Base-by-base conservation (phyloP, 2,329 filamentous ascomycete genomes). In the Talaromyces sp. region DNA sequence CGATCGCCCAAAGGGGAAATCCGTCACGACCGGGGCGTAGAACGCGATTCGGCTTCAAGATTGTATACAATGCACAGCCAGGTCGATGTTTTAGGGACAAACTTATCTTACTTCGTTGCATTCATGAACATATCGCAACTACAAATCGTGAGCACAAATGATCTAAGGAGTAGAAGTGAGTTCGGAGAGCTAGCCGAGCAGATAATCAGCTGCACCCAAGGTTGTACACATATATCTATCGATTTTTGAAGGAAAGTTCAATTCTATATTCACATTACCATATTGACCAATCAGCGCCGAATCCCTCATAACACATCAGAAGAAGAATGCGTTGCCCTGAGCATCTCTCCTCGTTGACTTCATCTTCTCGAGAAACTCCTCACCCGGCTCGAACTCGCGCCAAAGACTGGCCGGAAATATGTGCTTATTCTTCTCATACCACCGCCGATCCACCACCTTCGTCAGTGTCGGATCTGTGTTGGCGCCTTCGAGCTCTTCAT, bases 391-490 rank as follows among this genome's bases (percentile, higher is more conserved):
- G 76, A 96, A 99, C 68, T 96, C 91, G 71, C 93, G 92, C 95
- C 95, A 99, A 56, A 94, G 86, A 75, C 92, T 98, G 22, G 94
- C 94, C 0, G 95, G 95, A 76, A 94, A 99, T 65, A 99, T 98
- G 77, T 99, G 95, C 79, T 98, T 99, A 76, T 98, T 97, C 73
- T 89, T 87, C 81, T 97, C 93, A 76, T 97, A 99, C 95, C 95
- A 99, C 66, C 95, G 84, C 66, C 95, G 86, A 80, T 99, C 94
- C 3, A 99, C 94, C 3, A 99, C 93, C 75, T 97, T 98, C 3
- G 94, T 98, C 67, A 90, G 79, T 3, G 85, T 85, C 0, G 93
- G 88, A 71, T 98, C 93, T 67, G 95, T 90, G 47, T 83, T 78
- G 31, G 84, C 88, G 14, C 94, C 94, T 79, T 97, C 94, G 13